These are phyloP conservation scores for Epipyxis sp. DNA, from an alignment of 108 stramenopile genomes.

Conservation along the genomic window DNA sequence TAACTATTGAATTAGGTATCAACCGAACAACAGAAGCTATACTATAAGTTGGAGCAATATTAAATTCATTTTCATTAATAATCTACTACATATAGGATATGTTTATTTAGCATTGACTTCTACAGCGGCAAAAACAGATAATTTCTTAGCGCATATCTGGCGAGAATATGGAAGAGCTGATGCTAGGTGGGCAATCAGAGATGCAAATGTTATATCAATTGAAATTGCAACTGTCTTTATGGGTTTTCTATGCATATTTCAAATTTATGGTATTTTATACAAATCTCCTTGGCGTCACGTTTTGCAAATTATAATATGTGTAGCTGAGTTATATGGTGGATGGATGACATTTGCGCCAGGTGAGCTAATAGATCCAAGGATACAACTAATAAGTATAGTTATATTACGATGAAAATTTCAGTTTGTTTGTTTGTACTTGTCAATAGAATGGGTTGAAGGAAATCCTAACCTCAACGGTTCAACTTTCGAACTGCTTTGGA, in stretches of 20 bases:
- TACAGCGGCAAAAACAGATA: slow-evolving; percentile 20
- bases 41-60: no score
- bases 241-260: slow-evolving; percentile 19
- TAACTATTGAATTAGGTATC: slow-evolving; percentile 36
- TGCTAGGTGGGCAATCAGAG: slow-evolving; percentile 29
- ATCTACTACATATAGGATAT: no score
- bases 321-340: slow-evolving; percentile 38
- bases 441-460: slow-evolving; percentile 3
- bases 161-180: slow-evolving; percentile 41
- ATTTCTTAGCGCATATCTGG: slow-evolving; percentile 28
- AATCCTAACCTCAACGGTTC: slow-evolving; percentile 8
- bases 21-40: no score
- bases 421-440: background rate
- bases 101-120: slow-evolving; percentile 30
- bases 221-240: slow-evolving; percentile 22
- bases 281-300: slow-evolving; percentile 15
- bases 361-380: background rate
- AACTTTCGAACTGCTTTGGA: slow-evolving; percentile 13
- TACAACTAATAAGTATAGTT: background rate
- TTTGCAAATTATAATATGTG: slow-evolving; percentile 27
- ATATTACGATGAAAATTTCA: no score
- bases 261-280: slow-evolving; percentile 6
- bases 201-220: slow-evolving; percentile 28
- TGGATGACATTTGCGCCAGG: slow-evolving; percentile 45
- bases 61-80: no score